These are phyloP conservation scores for Hygrophoropsis aurantiaca DNA, from an alignment of 768 basidiomycete genomes.

Conservation along the genomic window DNA sequence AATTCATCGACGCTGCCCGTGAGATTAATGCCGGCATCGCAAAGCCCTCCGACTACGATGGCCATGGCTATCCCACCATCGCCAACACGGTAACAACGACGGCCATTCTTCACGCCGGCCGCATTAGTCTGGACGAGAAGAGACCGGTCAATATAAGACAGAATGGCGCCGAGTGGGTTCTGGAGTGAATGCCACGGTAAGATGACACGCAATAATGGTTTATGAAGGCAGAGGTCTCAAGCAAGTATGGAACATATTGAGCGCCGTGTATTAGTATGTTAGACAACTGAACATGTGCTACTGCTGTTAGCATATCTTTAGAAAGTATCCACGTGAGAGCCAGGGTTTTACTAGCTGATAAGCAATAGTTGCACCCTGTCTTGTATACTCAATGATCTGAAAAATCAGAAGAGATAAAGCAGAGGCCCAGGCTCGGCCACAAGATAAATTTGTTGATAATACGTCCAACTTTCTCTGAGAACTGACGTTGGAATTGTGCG, in stretches of 20 bases:
- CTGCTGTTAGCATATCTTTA: not conserved
- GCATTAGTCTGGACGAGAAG: slow-evolving; percentile 89
- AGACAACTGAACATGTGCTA: not conserved
- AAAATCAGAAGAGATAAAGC: too few relatives aligned
- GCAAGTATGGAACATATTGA: not conserved
- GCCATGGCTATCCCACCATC: slow-evolving; percentile 82
- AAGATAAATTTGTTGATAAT: too few relatives aligned
- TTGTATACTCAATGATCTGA: too few relatives aligned
- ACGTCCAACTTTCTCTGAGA: too few relatives aligned
- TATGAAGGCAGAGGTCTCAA: slow-evolving; percentile 5
- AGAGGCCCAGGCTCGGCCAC: too few relatives aligned
- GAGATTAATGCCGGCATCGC: slow-evolving; percentile 71
- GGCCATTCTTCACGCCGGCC: slow-evolving; percentile 87
- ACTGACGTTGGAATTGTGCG: too few relatives aligned
- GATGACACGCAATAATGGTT: slow-evolving; percentile 13
- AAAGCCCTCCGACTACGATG: slow-evolving; percentile 73
- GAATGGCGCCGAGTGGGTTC: slow-evolving; percentile 60
- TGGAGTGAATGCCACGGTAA: slow-evolving; percentile 47
- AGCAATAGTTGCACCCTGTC: too few relatives aligned
- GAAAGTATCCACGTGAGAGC: too few relatives aligned
- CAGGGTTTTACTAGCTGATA: too few relatives aligned
- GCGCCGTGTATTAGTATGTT: not conserved
- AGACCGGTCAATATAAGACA: slow-evolving; percentile 77
- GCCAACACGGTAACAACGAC: slow-evolving; percentile 85
- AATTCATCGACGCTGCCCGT: slow-evolving; percentile 83